phyloP scores from a whole-genome alignment of 345 rosid genomes.

The Salix purpurea region DNA sequence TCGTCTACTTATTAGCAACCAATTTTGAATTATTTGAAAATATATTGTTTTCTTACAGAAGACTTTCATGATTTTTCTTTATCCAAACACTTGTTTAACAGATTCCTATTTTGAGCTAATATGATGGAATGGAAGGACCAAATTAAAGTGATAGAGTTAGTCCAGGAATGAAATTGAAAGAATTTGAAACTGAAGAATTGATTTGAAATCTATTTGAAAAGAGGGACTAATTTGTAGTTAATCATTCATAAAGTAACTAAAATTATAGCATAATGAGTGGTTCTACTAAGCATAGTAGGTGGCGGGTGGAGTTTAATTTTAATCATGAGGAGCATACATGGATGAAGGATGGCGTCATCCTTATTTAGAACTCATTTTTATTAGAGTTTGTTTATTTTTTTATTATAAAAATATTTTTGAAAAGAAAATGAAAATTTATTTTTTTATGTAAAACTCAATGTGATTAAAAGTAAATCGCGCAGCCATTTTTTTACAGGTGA shows the following conservation, averaged over 20 bases:
- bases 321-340: background rate
- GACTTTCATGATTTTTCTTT: too few relatives aligned
- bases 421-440: too few relatives aligned
- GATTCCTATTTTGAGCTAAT: too few relatives aligned
- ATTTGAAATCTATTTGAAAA: background rate
- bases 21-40: too few relatives aligned
- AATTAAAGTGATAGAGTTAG: background rate
- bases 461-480: background rate
- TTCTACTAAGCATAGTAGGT: background rate
- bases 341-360: background rate
- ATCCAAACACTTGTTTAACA: too few relatives aligned
- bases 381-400: background rate
- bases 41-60: too few relatives aligned
- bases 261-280: background rate
- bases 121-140: too few relatives aligned
- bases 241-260: background rate
- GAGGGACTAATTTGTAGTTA: background rate
- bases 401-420: too few relatives aligned
- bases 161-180: too few relatives aligned
- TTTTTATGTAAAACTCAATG: too few relatives aligned
- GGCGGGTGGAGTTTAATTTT: background rate
- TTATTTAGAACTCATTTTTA: background rate
- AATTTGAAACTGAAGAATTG: too few relatives aligned
- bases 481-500: background rate
- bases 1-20: too few relatives aligned